phyloP scores from a whole-genome alignment of 2,329 filamentous ascomycete species.

The Penicillium rolfsii region DNA sequence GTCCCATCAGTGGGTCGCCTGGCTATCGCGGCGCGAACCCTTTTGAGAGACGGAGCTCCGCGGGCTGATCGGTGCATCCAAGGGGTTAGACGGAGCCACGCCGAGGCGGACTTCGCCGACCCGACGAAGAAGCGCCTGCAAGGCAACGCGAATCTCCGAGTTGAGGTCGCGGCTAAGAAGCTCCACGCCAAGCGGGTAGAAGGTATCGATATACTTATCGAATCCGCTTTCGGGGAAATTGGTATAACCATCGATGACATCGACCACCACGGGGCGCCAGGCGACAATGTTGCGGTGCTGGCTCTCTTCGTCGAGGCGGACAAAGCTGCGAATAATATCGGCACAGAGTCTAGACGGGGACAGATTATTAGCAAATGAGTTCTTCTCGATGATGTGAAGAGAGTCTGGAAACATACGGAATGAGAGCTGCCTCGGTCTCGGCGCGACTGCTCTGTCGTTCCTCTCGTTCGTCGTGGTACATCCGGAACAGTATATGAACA shows the following conservation, averaged over 20 bases:
- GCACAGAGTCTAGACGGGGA: conserved; percentile 67
- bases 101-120: conserved; percentile 75
- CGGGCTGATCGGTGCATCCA: conserved; percentile 37
- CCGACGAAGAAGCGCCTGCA: conserved; percentile 76
- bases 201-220: conserved; percentile 73
- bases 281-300: conserved; percentile 97
- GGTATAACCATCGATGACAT: conserved; percentile 90
- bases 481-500: conserved; percentile 90
- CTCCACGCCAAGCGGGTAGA: conserved; percentile 85
- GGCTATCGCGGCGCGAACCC: conserved; percentile 35
- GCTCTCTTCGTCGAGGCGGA: conserved; percentile 87
- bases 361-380: not conserved
- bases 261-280: conserved; percentile 95
- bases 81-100: conserved; percentile 42
- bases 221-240: conserved; percentile 83
- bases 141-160: conserved; percentile 73
- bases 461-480: conserved; percentile 89
- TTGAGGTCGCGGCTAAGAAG: conserved; percentile 81
- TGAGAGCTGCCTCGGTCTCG: conserved; percentile 87
- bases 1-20: conserved; percentile 24
- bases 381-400: not conserved
- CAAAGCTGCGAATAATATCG: conserved; percentile 87
- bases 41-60: conserved; percentile 43
- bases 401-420: conserved; percentile 62
- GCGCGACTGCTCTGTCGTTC: conserved; percentile 77